Percentiles rank a stretch among this genome's conserved stretches.
Evolutionary conservation across 2,329 filamentous ascomycete genomes (phyloP).

Genomic region (Sporothrix brasiliensis): DNA sequence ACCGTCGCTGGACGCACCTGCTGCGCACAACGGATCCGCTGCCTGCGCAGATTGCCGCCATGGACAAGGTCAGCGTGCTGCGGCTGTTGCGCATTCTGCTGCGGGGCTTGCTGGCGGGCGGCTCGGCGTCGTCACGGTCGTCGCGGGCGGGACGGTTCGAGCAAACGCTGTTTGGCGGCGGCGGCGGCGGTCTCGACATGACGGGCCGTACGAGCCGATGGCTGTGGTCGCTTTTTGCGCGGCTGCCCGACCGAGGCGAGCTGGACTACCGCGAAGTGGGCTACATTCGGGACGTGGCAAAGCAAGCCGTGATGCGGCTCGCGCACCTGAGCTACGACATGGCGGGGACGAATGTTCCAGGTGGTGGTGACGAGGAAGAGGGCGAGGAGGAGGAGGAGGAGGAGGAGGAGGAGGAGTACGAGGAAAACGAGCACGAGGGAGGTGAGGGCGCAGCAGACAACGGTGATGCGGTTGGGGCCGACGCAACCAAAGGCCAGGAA

Average conservation of each 20-base stretch:
- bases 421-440: slow-evolving; percentile 39
- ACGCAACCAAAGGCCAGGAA: background rate
- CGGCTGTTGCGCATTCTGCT: slow-evolving; percentile 69
- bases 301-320: slow-evolving; percentile 68
- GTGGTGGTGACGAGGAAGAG: slow-evolving; percentile 43
- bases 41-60: slow-evolving; percentile 62
- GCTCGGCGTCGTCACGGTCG: slow-evolving; percentile 33
- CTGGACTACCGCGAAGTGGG: slow-evolving; percentile 75
- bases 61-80: slow-evolving; percentile 68
- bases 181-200: slow-evolving; percentile 57
- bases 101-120: slow-evolving; percentile 61
- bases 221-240: slow-evolving; percentile 81
- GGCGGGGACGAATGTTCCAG: slow-evolving; percentile 36
- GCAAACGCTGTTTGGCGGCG: slow-evolving; percentile 16
- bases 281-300: slow-evolving; percentile 76
- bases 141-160: slow-evolving; percentile 33
- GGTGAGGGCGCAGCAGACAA: background rate
- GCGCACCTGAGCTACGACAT: slow-evolving; percentile 58
- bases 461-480: too few relatives aligned
- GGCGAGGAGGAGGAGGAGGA: slow-evolving; percentile 49
- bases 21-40: slow-evolving; percentile 59
- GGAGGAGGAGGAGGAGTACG: slow-evolving; percentile 53
- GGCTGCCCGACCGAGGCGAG: slow-evolving; percentile 72
- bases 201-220: slow-evolving; percentile 73
- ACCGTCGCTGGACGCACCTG: slow-evolving; percentile 55